Conservation (phyloP, 2,329 filamentous ascomycete species). For the Cadophora malorum region DNA sequence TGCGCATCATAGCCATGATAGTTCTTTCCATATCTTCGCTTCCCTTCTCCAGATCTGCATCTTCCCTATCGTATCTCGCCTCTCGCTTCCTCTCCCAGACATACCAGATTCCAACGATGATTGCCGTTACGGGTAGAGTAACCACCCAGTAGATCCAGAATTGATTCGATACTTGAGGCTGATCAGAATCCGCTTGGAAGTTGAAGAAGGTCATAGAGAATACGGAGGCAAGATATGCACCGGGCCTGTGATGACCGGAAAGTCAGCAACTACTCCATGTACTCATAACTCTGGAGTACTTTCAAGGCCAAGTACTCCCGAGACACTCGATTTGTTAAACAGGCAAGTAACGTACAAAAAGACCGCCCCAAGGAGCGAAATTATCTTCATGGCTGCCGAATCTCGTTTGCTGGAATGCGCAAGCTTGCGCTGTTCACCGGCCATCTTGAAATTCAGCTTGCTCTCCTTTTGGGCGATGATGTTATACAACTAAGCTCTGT, state of each 20-base stretch:
- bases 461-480: conserved; percentile 70
- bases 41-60: conserved; percentile 38
- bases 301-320: too few species aligned
- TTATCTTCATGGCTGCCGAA: conserved; percentile 65
- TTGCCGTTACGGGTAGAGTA: conserved; percentile 61
- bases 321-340: too few species aligned
- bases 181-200: conserved; percentile 50
- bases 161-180: conserved; percentile 50
- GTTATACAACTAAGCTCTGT: conserved; percentile 62
- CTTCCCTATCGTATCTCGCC: conserved; percentile 36
- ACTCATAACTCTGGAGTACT: too few species aligned
- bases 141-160: conserved; percentile 70
- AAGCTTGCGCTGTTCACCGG: conserved; percentile 50
- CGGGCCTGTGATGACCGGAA: conserved; percentile 47
- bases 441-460: conserved; percentile 65
- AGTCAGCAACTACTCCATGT: too few species aligned
- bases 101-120: conserved; percentile 61
- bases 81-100: conserved; percentile 46
- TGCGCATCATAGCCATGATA: conserved; percentile 41
- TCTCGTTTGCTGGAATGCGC: conserved; percentile 50
- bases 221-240: conserved; percentile 66
- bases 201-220: conserved; percentile 73
- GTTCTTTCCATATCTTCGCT: conserved; percentile 41
- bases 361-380: conserved; percentile 66
- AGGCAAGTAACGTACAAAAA: conserved; percentile 51